These are phyloP conservation scores for Kodamaea lidongshanica DNA, from an alignment of 805 yeast species.

Conservation along the genomic window DNA sequence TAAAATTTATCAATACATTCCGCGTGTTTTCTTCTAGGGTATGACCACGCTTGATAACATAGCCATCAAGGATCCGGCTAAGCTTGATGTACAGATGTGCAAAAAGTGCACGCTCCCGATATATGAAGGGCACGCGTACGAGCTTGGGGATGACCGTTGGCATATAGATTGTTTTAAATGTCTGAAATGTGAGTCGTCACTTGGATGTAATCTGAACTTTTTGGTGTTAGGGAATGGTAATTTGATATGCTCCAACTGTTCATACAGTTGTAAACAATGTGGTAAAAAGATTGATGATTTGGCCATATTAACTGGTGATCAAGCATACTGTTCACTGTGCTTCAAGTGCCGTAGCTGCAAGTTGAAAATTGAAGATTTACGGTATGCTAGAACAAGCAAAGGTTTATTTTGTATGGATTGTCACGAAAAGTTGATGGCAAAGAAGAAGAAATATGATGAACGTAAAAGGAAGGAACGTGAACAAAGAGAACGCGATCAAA, in stretches of 20 bases:
- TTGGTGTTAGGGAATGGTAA: conserved; percentile 90
- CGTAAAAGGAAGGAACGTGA: conserved; percentile 28
- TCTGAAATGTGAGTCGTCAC: conserved; percentile 68
- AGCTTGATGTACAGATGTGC: conserved; percentile 24
- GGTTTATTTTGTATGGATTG: conserved; percentile 92
- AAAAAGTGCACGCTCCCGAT: conserved; percentile 45
- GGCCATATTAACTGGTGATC: conserved; percentile 92
- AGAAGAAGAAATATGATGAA: conserved; percentile 59
- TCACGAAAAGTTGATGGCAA: conserved; percentile 75
- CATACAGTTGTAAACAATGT: conserved; percentile 86
- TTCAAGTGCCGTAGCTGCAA: conserved; percentile 87
- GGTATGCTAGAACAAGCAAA: conserved; percentile 88
- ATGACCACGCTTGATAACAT: conserved; percentile 1
- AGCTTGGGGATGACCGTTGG: conserved; percentile 92
- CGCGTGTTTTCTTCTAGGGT: no score
- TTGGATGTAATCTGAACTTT: conserved; percentile 86
- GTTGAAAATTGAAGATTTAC: conserved; percentile 74
- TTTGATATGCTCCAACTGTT: conserved; percentile 82
- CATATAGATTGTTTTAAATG: conserved; percentile 90
- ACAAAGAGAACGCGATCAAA: conserved; percentile 9
- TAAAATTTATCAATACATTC: no score
- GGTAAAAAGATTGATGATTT: conserved; percentile 81
- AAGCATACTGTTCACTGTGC: conserved; percentile 87
- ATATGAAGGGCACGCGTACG: conserved; percentile 90
- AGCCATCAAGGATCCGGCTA: neutral